Conservation (phyloP, 169 alveolate species). For the Plasmodium berghei region DNA sequence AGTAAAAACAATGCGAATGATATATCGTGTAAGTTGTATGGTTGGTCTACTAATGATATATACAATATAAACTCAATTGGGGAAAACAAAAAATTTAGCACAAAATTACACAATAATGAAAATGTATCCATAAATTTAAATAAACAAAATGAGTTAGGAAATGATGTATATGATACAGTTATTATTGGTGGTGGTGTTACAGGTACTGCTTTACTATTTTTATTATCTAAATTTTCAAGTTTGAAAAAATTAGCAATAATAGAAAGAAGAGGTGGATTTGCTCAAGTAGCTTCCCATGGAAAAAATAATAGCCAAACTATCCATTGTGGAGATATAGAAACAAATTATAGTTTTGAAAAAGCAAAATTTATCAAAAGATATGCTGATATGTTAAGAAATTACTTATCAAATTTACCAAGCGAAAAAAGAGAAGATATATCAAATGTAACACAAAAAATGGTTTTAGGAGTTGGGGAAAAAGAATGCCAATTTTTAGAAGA, state of each 20-base stretch:
- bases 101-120: background rate
- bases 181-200: slow-evolving; percentile 91
- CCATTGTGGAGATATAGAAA: slow-evolving; percentile 91
- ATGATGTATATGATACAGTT: slow-evolving; percentile 84
- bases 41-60: too few relatives aligned
- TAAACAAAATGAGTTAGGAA: slow-evolving; percentile 2
- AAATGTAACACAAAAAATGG: slow-evolving; percentile 88
- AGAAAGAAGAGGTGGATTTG: slow-evolving; percentile 86
- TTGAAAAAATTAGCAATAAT: slow-evolving; percentile 84
- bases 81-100: slow-evolving; percentile 12
- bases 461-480: slow-evolving; percentile 88
- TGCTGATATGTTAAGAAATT: slow-evolving; percentile 90
- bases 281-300: slow-evolving; percentile 89
- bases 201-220: slow-evolving; percentile 89
- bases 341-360: slow-evolving; percentile 87
- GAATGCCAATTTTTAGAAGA: slow-evolving; percentile 87
- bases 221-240: slow-evolving; percentile 86
- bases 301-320: slow-evolving; percentile 90
- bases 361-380: slow-evolving; percentile 88
- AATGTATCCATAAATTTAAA: slow-evolving; percentile 19
- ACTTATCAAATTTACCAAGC: slow-evolving; percentile 83
- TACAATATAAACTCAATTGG: background rate
- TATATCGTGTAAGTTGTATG: too few relatives aligned
- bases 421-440: slow-evolving; percentile 76
- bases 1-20: too few relatives aligned